Conservation (phyloP, 2,329 filamentous ascomycete genomes). For the Chaetomiaceae sp. region DNA sequence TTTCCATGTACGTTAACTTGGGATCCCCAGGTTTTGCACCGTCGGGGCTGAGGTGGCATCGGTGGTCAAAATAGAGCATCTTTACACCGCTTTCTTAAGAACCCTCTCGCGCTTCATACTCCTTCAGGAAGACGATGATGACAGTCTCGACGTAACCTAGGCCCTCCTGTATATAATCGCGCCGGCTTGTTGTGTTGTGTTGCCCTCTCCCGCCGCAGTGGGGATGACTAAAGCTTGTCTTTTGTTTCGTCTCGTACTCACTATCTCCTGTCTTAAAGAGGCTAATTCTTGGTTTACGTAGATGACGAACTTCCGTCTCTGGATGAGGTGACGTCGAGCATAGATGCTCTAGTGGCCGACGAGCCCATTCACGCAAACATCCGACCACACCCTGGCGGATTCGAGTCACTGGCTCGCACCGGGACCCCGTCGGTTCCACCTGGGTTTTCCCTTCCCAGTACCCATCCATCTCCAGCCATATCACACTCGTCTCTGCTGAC, state of each 20-base stretch:
- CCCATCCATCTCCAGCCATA: conserved; percentile 34
- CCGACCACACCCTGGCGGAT: conserved; percentile 31
- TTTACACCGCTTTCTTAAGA: conserved; percentile 38
- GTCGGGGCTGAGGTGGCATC: conserved; percentile 30
- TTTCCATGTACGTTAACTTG: conserved; percentile 63
- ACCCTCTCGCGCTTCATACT: conserved; percentile 38
- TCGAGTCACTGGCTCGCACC: conserved; percentile 25
- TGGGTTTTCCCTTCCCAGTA: conserved; percentile 40
- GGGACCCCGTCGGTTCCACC: conserved; percentile 43
- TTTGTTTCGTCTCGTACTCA: background rate
- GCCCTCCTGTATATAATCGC: conserved; percentile 42
- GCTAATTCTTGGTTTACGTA: conserved; percentile 44
- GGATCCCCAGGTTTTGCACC: conserved; percentile 33
- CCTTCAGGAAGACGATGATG: conserved; percentile 59
- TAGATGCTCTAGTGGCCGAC: conserved; percentile 66
- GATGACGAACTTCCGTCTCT: conserved; percentile 60
- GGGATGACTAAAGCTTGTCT: no score
- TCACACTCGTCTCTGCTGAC: conserved; percentile 23
- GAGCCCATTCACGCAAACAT: conserved; percentile 33
- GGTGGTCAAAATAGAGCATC: conserved; percentile 48
- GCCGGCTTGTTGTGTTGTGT: conserved; percentile 29
- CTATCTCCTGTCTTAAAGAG: conserved; percentile 19
- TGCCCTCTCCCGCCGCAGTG: conserved; percentile 7
- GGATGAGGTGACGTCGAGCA: conserved; percentile 58
- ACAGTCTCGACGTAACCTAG: conserved; percentile 50